Evolutionary conservation across 2,329 filamentous ascomycete genomes (phyloP), one percentile per base, ranked within the genome.

Genomic region (Ilyonectria robusta): DNA sequence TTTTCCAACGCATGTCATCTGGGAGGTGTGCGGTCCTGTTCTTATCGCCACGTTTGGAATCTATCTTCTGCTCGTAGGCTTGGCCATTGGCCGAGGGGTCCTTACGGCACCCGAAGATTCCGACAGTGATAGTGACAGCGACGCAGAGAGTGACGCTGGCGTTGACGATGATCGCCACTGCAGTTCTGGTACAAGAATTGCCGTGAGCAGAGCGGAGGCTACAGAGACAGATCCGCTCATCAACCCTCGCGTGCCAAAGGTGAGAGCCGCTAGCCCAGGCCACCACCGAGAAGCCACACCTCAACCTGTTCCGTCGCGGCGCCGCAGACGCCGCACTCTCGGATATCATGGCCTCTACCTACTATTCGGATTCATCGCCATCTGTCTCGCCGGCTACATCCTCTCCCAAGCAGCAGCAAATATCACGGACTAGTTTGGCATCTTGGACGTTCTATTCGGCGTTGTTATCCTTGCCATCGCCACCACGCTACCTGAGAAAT

Each of bases 361-460:
- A 21, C 3, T 84, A 13, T 19, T 84, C 23, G 84, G 85, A 11
- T 79, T 87, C 44, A 35, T 85, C 5, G 77, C 82, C 5, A 80
- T 88, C 29, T 83, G 80, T 6, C 69, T 87, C 5, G 81, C 84
- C 6, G 84, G 84, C 44, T 87, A 85, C 60, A 78, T 88, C 44
- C 81, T 88, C 35, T 82, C 85, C 1, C 84, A 84, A 64, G 80
- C 81, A 19, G 80, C 85, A n/a, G 78, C 75, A 4, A 78, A 81
- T 7, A 80, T 88, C 42, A 78, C 81, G 17, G 80, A 82, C 17
- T 13, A 40, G 35, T 15, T 40, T 40, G 11, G 35, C 35, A 40
- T 40, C 35, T 40, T 13, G 35, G 35, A 40, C 35, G 11, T 40
- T 40, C 35, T 40, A 40, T 40, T 40, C 35, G 35, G 35, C 35